phyloP scores from a whole-genome alignment of 352 stramenopile species.

The Phytopythium mirpurense region DNA sequence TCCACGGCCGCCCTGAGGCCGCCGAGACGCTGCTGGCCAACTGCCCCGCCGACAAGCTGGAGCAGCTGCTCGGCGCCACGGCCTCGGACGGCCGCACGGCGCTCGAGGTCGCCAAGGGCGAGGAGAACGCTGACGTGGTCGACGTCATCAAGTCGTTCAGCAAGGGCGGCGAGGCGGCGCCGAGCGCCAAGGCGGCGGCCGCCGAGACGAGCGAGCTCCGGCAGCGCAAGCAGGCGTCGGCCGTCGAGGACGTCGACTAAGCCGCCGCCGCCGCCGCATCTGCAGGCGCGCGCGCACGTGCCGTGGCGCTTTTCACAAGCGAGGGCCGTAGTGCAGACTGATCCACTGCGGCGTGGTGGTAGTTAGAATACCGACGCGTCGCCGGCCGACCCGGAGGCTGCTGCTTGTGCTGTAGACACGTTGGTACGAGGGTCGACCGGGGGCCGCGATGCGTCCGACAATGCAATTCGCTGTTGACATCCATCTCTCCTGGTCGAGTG shows the following conservation, averaged over 20 bases:
- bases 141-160: constrained; percentile 47
- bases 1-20: constrained; percentile 70
- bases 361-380: constrained; percentile 5
- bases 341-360: background rate
- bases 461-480: constrained; percentile 5
- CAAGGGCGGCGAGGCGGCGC: constrained; percentile 10
- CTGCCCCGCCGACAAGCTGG: constrained; percentile 28
- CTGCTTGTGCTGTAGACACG: background rate
- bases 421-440: background rate
- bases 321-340: background rate
- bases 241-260: constrained; percentile 79
- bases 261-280: no score
- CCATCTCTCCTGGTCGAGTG: no score
- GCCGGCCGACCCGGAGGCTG: background rate
- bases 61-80: constrained; percentile 44
- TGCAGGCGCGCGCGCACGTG: no score
- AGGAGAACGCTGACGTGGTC: constrained; percentile 66
- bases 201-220: constrained; percentile 27
- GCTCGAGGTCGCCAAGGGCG: constrained; percentile 56
- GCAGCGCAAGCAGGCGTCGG: constrained; percentile 49
- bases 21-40: constrained; percentile 50
- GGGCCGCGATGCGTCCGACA: background rate
- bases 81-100: constrained; percentile 59
- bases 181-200: background rate
- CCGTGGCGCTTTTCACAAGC: no score